Percentiles rank a stretch among this genome's conserved stretches.
Evolutionary conservation across 2,329 filamentous ascomycete species (phyloP).

Genomic region (Bipolaris oryzae): DNA sequence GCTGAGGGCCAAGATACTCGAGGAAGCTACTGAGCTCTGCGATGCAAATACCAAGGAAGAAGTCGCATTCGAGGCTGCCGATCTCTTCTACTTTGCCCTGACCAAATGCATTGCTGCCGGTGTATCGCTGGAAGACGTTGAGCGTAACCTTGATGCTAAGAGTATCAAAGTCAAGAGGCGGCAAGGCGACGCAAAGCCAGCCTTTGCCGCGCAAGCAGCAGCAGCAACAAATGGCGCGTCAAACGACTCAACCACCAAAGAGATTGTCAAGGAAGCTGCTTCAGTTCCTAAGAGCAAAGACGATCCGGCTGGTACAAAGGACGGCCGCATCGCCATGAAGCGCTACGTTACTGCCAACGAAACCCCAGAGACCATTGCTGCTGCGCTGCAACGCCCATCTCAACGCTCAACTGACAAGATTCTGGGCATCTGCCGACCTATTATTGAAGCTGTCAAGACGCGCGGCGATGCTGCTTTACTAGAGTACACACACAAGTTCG

Average conservation of each 20-base stretch:
- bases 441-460: constrained; percentile 83
- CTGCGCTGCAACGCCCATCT: constrained; percentile 83
- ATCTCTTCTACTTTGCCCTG: constrained; percentile 93
- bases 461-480: constrained; percentile 88
- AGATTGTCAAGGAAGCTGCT: constrained; percentile 58
- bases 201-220: constrained; percentile 80
- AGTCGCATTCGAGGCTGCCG: constrained; percentile 91
- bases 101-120: constrained; percentile 86
- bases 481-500: constrained; percentile 96
- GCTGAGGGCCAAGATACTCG: constrained; percentile 94
- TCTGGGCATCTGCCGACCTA: constrained; percentile 86
- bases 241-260: constrained; percentile 38
- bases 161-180: constrained; percentile 93
- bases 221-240: constrained; percentile 50
- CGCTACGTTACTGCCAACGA: constrained; percentile 73
- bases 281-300: constrained; percentile 59
- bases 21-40: constrained; percentile 95
- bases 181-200: constrained; percentile 90
- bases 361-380: constrained; percentile 68
- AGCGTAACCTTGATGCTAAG: constrained; percentile 91
- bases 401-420: constrained; percentile 96
- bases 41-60: constrained; percentile 82
- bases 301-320: constrained; percentile 56
- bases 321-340: constrained; percentile 78
- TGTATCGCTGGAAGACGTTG: constrained; percentile 85